phyloP scores from a whole-genome alignment of 208 protist genomes.

The Crithidia brevicula region DNA sequence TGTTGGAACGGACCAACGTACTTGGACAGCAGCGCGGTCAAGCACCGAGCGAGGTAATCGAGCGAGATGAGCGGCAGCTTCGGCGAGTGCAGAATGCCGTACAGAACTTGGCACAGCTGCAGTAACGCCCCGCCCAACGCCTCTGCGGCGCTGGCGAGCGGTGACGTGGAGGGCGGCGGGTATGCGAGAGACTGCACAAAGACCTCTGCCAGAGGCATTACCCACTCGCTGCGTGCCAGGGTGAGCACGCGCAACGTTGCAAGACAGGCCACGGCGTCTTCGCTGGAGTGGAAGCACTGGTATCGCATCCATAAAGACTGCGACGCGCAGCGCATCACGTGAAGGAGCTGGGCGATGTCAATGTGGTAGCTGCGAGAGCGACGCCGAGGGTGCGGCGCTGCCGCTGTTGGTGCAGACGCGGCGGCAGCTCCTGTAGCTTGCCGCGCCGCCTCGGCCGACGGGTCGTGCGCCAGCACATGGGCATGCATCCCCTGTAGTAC shows the following conservation, averaged over 20 bases:
- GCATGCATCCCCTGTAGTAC: conserved; percentile 62
- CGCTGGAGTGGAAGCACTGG: conserved; percentile 39
- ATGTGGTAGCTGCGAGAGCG: conserved; percentile 30
- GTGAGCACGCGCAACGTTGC: conserved; percentile 61
- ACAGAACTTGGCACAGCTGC: conserved; percentile 57
- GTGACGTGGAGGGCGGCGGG: conserved; percentile 20
- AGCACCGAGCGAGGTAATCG: conserved; percentile 46
- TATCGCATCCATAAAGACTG: conserved; percentile 69
- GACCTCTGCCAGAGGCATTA: conserved; percentile 63
- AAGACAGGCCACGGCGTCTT: conserved; percentile 57
- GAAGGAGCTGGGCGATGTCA: conserved; percentile 46
- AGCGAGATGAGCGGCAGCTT: conserved; percentile 61
- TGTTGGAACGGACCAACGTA: conserved; percentile 88
- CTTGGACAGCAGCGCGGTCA: conserved; percentile 69
- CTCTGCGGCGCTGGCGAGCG: conserved; percentile 26
- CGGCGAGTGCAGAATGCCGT: conserved; percentile 48
- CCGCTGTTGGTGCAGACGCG: not conserved
- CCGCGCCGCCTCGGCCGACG: not conserved
- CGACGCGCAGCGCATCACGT: conserved; percentile 58
- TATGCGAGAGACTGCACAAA: conserved; percentile 55
- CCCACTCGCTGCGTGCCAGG: conserved; percentile 52
- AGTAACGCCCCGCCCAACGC: conserved; percentile 48
- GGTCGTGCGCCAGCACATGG: conserved; percentile 19
- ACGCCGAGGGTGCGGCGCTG: conserved; percentile 13
- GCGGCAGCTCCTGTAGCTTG: not conserved